Base-by-base conservation (phyloP, 2,329 filamentous ascomycete genomes). In the Trichophyton rubrum region DNA sequence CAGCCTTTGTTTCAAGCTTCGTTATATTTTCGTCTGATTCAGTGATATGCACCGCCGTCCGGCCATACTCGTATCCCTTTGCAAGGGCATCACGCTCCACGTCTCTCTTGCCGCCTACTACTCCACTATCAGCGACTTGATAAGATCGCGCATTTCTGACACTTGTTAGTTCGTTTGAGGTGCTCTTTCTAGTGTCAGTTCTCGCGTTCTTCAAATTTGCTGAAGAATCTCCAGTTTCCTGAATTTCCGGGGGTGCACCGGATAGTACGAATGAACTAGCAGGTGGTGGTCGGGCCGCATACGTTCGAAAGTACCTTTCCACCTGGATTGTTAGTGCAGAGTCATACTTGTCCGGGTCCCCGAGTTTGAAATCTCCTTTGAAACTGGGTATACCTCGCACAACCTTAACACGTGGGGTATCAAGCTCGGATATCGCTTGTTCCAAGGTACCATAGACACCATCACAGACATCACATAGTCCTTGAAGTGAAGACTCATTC, bases 61-160 rank as follows among this genome's bases (percentile, higher is more conserved):
- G 83, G 53, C 93, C 93, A 70, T 99, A 99, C 68, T 90, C 86
- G 68, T 92, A 99, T 0, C 93, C 93, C 71, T 90, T 95, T n/a
- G 89, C 89, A 41, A 99, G 79, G 15, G 89, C 83, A 13, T 95
- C 90, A 61, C 85, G 84, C 30, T 88, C 84, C 27, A 99, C 85
- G 59, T 96, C 89, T 59, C 80, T 81, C 74, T 92, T 95, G 11
- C 88, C 88, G 15, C 89, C 90, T 0, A 87, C 85, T 0, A 85
- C 85, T 43, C 82, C 78, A 3, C 86, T 81, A 63, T 96, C 89
- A 41, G 86, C 82, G 62, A 97, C 82, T 67, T 87, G 86, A 73
- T 97, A 99, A 1, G 84, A 84, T 47, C 89, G 84, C n/a, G 86
- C 79, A 62, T 83, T 87, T 66, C 85, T 86, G n/a, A 97, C 88